phyloP scores from a whole-genome alignment of 805 yeast species.

The Candida yuanshanica region DNA sequence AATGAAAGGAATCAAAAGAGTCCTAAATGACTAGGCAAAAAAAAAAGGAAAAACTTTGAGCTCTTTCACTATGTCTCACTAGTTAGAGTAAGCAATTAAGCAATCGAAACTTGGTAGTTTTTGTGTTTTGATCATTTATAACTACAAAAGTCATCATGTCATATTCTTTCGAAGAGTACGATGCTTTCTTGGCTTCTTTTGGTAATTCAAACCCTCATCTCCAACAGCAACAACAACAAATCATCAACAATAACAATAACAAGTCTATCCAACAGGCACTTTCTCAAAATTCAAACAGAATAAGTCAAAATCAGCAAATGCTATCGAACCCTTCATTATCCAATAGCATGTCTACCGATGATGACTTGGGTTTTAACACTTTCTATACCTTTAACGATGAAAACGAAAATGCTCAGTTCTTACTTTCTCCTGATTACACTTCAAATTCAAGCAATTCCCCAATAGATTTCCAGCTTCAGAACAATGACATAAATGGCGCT shows the following conservation, averaged over 20 bases:
- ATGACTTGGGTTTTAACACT: slow-evolving; percentile 5
- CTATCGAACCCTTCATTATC: slow-evolving; percentile 11
- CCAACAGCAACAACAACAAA: slow-evolving; percentile 2
- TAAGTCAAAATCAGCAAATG: slow-evolving; percentile 4
- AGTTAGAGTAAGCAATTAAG: no score
- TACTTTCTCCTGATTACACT: slow-evolving; percentile 7
- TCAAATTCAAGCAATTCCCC: slow-evolving; percentile 7
- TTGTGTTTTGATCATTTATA: no score
- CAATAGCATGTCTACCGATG: slow-evolving; percentile 5
- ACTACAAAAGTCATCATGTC: slow-evolving; percentile 13
- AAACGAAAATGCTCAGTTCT: not conserved
- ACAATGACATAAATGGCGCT: not conserved
- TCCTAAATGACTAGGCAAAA: not conserved
- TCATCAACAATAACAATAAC: slow-evolving; percentile 4
- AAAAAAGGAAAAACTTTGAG: no score
- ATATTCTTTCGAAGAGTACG: slow-evolving; percentile 27
- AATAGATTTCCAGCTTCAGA: not conserved
- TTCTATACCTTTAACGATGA: slow-evolving; percentile 1
- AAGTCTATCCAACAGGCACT: no score
- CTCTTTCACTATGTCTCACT: no score
- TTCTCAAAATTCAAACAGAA: no score
- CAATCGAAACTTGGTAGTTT: no score
- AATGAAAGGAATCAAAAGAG: not conserved
- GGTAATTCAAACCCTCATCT: not conserved
- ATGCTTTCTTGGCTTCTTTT: slow-evolving; percentile 25